A percentile compares a stretch with the other conserved stretches of the same genome.
phyloP scores from a whole-genome alignment of 2,329 filamentous ascomycete species.

The Hysterium pulicare region DNA sequence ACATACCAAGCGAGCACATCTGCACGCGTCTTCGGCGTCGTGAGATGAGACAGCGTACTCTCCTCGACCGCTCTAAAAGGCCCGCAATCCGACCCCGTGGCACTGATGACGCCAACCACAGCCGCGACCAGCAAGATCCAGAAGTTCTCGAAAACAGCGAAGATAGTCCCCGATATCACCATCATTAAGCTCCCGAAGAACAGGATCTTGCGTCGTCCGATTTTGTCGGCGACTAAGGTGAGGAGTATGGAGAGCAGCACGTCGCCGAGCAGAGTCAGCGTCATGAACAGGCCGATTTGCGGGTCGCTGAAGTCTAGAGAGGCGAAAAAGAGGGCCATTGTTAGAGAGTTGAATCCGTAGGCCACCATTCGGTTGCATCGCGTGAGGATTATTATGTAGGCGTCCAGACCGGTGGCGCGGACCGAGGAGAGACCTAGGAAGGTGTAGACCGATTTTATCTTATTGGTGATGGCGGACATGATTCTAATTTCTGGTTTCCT shows the following conservation, averaged over 20 bases:
- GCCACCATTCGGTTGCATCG: slow-evolving; percentile 15
- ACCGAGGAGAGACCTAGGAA: neutral
- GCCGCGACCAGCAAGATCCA: slow-evolving; percentile 37
- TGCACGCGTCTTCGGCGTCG: slow-evolving; percentile 30
- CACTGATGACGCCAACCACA: slow-evolving; percentile 38
- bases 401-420: neutral
- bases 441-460: neutral
- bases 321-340: slow-evolving; percentile 38
- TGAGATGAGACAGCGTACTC: slow-evolving; percentile 35
- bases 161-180: slow-evolving; percentile 32
- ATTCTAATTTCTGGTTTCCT: too few relatives aligned
- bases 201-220: slow-evolving; percentile 34
- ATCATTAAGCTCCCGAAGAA: slow-evolving; percentile 36
- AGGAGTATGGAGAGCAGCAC: slow-evolving; percentile 34
- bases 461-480: neutral
- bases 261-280: slow-evolving; percentile 39
- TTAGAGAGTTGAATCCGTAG: slow-evolving; percentile 23
- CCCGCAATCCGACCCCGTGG: slow-evolving; percentile 33
- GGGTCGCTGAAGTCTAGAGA: slow-evolving; percentile 32
- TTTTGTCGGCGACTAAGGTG: slow-evolving; percentile 36
- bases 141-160: slow-evolving; percentile 35
- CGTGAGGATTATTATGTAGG: slow-evolving; percentile 4
- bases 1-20: slow-evolving; percentile 41
- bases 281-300: slow-evolving; percentile 40
- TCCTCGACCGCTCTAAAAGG: slow-evolving; percentile 36